Evolutionary conservation across 371 early-diverging fungal genomes (phyloP).

Genomic region (Entomophthora muscae): DNA sequence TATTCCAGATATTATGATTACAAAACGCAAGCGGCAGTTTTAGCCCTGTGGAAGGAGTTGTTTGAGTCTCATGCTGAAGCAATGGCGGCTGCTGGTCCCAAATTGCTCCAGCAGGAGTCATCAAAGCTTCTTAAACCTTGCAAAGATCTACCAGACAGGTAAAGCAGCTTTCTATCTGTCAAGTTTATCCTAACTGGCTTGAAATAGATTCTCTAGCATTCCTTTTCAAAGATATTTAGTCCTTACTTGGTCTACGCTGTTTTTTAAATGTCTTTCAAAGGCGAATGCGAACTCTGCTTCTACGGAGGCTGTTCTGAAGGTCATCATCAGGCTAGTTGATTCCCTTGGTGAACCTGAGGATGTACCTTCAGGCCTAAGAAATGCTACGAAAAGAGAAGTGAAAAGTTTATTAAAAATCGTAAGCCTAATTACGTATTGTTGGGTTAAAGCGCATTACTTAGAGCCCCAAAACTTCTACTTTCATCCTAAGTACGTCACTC

Average conservation of each 20-base stretch:
- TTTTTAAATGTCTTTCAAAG: neutral
- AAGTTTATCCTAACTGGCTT: neutral
- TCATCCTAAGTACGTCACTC: neutral
- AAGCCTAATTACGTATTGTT: neutral
- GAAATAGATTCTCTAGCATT: neutral
- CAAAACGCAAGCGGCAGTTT: neutral
- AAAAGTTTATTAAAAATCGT: neutral
- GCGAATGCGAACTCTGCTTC: neutral
- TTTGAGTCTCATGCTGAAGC: neutral
- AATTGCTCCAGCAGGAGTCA: neutral
- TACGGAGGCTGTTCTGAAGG: neutral
- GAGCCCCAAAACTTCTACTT: neutral
- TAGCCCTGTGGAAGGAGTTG: neutral
- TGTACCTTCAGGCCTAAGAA: neutral
- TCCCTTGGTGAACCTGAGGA: slow-evolving; percentile 1
- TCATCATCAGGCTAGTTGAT: neutral
- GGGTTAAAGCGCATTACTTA: slow-evolving; percentile 12
- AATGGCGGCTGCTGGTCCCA: neutral
- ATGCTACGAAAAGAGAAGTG: neutral
- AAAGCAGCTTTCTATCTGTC: neutral
- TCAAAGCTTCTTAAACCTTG: neutral
- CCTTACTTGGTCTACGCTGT: neutral
- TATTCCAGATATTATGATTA: neutral
- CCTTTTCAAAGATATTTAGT: neutral
- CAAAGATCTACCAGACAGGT: neutral